These are phyloP conservation scores for Tulasnella sp. DNA, from an alignment of 768 basidiomycete species.

Conservation along the genomic window DNA sequence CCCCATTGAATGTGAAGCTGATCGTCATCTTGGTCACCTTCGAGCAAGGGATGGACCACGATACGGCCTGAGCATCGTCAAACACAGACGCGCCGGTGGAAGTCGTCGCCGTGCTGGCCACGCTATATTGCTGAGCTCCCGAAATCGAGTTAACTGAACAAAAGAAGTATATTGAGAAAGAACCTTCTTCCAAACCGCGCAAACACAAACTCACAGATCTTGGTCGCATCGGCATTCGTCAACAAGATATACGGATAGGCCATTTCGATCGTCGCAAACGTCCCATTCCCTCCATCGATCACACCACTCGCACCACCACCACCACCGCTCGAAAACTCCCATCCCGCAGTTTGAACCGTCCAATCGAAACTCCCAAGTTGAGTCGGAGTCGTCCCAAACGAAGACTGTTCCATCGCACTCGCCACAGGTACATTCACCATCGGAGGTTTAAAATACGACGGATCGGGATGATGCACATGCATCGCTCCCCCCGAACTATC, in stretches of 20 bases:
- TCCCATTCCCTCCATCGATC: constrained; percentile 1
- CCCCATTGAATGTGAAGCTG: not conserved
- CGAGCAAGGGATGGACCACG: constrained; percentile 11
- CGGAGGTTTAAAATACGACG: not conserved
- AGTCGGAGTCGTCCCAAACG: not conserved
- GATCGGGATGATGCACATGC: constrained; percentile 5
- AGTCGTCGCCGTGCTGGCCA: not conserved
- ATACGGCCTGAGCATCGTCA: not conserved
- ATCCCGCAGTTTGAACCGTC: constrained; percentile 10
- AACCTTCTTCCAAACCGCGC: not conserved
- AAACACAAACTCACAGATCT: not conserved
- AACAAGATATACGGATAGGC: constrained; percentile 15
- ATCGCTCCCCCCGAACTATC: constrained; percentile 4
- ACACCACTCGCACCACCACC: not conserved
- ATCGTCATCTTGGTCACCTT: not conserved
- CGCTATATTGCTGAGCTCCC: not conserved
- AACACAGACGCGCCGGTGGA: not conserved
- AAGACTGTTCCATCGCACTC: not conserved
- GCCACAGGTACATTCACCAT: not conserved
- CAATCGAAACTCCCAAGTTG: constrained; percentile 8
- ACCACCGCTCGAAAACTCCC: not conserved
- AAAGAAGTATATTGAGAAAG: not conserved
- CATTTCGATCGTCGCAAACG: constrained; percentile 3
- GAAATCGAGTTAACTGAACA: not conserved
- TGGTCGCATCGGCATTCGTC: not conserved